Percentiles rank a stretch among this genome's conserved stretches.
Evolutionary conservation across 306 rosid genomes (phyloP).

Genomic region (Sicyos baderoa): DNA sequence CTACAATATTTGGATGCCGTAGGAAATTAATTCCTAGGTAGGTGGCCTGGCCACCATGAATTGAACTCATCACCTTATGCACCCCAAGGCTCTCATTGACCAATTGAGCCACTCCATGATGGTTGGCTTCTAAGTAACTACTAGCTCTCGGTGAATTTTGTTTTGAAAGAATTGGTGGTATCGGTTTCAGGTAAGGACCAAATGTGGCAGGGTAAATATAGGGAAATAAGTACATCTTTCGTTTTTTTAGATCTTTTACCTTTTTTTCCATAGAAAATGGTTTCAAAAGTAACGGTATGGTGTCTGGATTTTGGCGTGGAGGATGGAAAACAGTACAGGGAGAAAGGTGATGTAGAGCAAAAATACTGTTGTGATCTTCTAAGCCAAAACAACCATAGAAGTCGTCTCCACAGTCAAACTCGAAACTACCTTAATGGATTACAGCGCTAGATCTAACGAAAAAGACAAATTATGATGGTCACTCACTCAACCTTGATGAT

Average conservation of each 20-base stretch:
- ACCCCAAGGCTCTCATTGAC: too few species aligned
- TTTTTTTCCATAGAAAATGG: not conserved
- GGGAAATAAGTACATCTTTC: not conserved
- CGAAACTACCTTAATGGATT: not conserved
- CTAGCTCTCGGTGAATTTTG: not conserved
- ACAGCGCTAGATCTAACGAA: not conserved
- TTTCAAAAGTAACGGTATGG: not conserved
- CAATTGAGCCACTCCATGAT: too few species aligned
- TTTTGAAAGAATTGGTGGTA: not conserved
- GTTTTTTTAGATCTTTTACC: too few species aligned
- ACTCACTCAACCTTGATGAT: not conserved
- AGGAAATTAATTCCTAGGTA: too few species aligned
- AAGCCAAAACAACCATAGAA: too few species aligned
- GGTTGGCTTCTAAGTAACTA: not conserved
- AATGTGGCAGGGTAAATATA: not conserved
- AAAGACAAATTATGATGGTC: not conserved
- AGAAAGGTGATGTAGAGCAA: not conserved
- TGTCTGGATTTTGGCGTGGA: not conserved
- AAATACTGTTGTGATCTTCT: not conserved
- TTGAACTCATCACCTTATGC: too few species aligned
- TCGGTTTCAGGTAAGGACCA: not conserved
- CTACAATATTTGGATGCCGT: too few species aligned
- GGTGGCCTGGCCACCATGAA: too few species aligned
- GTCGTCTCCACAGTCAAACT: too few species aligned
- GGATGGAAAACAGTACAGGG: not conserved